These are phyloP conservation scores for Xenosphaeropsis pyriputrescens DNA, from an alignment of 2,329 filamentous ascomycete genomes.

Conservation along the genomic window DNA sequence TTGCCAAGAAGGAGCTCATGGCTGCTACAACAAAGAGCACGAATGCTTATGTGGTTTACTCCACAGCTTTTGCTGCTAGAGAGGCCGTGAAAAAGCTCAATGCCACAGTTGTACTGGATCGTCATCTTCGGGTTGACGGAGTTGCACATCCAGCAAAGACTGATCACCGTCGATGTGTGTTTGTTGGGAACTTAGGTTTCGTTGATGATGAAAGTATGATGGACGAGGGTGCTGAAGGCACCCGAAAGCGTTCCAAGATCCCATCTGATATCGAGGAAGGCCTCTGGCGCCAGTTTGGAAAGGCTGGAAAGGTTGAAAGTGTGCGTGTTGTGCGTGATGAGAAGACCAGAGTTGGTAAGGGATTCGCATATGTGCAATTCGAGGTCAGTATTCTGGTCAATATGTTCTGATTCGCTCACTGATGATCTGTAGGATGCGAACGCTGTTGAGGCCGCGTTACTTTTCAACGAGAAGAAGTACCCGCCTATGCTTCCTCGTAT, in stretches of 20 bases:
- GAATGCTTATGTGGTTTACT: slow-evolving; percentile 90
- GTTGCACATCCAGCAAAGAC: slow-evolving; percentile 74
- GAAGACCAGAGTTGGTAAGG: slow-evolving; percentile 86
- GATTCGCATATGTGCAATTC: slow-evolving; percentile 96
- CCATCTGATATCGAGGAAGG: slow-evolving; percentile 88
- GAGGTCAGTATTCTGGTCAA: slow-evolving; percentile 31
- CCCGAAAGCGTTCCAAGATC: slow-evolving; percentile 58
- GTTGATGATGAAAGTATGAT: slow-evolving; percentile 78
- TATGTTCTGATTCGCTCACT: neutral
- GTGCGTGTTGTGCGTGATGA: slow-evolving; percentile 85
- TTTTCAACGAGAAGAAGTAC: slow-evolving; percentile 82
- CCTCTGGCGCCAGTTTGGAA: slow-evolving; percentile 67
- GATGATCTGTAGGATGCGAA: slow-evolving; percentile 49
- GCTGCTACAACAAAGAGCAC: slow-evolving; percentile 81
- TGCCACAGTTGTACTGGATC: slow-evolving; percentile 67
- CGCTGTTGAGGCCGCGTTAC: slow-evolving; percentile 76
- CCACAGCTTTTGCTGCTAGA: slow-evolving; percentile 57
- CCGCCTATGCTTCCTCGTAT: slow-evolving; percentile 85
- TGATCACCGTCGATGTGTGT: slow-evolving; percentile 82
- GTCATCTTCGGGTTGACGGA: slow-evolving; percentile 82
- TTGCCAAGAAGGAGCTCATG: slow-evolving; percentile 81
- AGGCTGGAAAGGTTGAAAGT: slow-evolving; percentile 74
- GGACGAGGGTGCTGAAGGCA: slow-evolving; percentile 48
- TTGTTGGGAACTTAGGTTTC: slow-evolving; percentile 92
- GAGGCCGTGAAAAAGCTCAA: slow-evolving; percentile 68